Conservation (phyloP, 2,329 filamentous ascomycete species). For the Chrysoporthe puriensis region DNA sequence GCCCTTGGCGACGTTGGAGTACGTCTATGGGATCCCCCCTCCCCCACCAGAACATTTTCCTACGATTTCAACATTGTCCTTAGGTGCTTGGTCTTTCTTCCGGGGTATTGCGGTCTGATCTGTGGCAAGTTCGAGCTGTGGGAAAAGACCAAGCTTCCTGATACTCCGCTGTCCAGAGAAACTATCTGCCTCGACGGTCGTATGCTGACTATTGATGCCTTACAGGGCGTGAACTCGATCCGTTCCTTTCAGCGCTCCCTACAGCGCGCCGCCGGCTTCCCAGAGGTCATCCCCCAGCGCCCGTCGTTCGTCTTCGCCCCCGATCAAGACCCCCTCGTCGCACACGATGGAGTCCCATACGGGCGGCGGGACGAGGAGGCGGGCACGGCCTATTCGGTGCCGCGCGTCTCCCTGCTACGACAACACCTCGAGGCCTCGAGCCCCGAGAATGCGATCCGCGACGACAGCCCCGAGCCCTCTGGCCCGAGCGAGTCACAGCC, state of each 20-base stretch:
- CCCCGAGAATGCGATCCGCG: conserved; percentile 34
- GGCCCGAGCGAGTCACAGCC: conserved; percentile 30
- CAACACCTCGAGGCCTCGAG: conserved; percentile 54
- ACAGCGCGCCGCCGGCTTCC: conserved; percentile 87
- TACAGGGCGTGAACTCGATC: conserved; percentile 80
- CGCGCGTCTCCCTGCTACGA: conserved; percentile 51
- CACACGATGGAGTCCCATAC: conserved; percentile 44
- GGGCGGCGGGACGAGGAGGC: conserved; percentile 44
- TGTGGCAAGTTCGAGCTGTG: background rate
- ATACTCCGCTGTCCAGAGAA: background rate
- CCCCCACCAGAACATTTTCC: too few relatives aligned
- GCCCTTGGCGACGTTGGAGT: conserved; percentile 69
- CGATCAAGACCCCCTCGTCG: conserved; percentile 53
- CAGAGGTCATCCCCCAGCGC: conserved; percentile 81
- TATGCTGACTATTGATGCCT: background rate
- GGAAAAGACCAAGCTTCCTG: background rate
- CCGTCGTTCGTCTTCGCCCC: conserved; percentile 72
- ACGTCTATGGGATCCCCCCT: background rate
- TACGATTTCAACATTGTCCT: background rate
- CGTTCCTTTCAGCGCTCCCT: conserved; percentile 92
- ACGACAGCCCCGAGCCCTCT: conserved; percentile 35
- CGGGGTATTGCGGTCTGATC: background rate
- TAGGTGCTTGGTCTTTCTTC: background rate
- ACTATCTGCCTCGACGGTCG: background rate
- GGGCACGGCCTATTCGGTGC: conserved; percentile 32